Conservation (phyloP, 2,329 filamentous ascomycete genomes). For the Curvularia eragrostidis region DNA sequence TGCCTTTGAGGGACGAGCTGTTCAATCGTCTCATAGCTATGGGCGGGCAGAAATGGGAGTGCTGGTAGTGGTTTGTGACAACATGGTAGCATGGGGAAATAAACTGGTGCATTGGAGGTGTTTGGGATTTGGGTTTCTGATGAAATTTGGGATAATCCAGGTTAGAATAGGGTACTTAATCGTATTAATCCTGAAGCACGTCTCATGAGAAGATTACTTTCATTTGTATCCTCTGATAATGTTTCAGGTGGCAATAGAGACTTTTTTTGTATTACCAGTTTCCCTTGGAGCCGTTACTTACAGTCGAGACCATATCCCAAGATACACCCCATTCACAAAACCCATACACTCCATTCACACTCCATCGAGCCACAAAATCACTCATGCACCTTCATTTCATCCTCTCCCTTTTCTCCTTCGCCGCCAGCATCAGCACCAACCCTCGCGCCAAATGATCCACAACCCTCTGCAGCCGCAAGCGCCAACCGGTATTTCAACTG, state of each 20-base stretch:
- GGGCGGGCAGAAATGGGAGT: slow-evolving; percentile 83
- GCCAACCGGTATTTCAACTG: background rate
- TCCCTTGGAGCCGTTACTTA: background rate
- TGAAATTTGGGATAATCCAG: background rate
- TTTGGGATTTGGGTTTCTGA: slow-evolving; percentile 2
- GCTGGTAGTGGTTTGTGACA: slow-evolving; percentile 60
- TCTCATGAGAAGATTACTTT: background rate
- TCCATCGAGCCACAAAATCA: background rate
- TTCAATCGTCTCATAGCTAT: slow-evolving; percentile 81
- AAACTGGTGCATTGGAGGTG: background rate
- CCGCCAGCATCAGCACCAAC: background rate
- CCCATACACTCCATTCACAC: background rate
- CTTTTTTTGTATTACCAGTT: background rate
- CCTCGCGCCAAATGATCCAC: background rate
- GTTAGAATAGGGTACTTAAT: background rate
- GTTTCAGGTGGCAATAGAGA: background rate
- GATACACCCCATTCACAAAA: background rate
- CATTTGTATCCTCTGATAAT: background rate
- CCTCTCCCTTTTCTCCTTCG: background rate
- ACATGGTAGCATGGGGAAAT: background rate
- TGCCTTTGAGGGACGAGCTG: slow-evolving; percentile 75
- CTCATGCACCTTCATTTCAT: background rate
- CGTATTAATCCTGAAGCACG: background rate
- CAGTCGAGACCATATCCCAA: background rate
- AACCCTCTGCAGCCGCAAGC: background rate